These are phyloP conservation scores for Saccharomycopsis guyanensis DNA, from an alignment of 805 yeast genomes.

Conservation along the genomic window DNA sequence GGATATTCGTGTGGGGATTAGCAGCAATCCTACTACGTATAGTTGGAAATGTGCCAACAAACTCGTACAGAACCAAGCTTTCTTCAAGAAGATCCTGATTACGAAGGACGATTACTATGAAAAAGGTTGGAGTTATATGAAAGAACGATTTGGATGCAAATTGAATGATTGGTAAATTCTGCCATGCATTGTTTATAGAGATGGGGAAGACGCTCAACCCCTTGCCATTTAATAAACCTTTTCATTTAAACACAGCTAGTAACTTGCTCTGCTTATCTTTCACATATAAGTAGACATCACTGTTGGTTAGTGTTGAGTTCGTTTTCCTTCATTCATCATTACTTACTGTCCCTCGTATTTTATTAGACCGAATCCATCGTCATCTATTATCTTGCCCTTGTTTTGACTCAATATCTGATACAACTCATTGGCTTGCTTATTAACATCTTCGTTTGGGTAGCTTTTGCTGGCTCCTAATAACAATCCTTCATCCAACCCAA, in stretches of 20 bases:
- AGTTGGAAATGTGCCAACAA: constrained; percentile 53
- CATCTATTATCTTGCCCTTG: constrained; percentile 1
- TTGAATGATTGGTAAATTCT: constrained; percentile 16
- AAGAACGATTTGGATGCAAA: constrained; percentile 38
- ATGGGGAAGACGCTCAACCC: too few relatives aligned
- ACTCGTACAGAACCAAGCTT: constrained; percentile 31
- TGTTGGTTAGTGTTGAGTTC: not conserved
- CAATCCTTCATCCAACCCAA: constrained; percentile 9
- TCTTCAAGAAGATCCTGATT: constrained; percentile 46
- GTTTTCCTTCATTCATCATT: not conserved
- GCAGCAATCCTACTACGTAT: constrained; percentile 33
- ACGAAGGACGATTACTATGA: constrained; percentile 79
- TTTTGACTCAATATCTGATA: not conserved
- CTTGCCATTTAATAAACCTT: not conserved
- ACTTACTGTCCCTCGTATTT: constrained; percentile 6
- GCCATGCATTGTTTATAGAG: too few relatives aligned
- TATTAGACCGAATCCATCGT: constrained; percentile 11
- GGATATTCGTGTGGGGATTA: constrained; percentile 44
- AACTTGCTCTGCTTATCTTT: not conserved
- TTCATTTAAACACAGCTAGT: constrained; percentile 9
- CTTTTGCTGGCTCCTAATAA: constrained; percentile 1
- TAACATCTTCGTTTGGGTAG: not conserved
- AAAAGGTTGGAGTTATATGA: constrained; percentile 61
- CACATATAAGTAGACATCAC: constrained; percentile 6
- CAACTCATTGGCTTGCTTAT: constrained; percentile 11